Evolutionary conservation across 192 early-diverging fungal species (phyloP), one percentile per base, ranked within the genome.

Genomic region (Gorgonomyces haynaldii): DNA sequence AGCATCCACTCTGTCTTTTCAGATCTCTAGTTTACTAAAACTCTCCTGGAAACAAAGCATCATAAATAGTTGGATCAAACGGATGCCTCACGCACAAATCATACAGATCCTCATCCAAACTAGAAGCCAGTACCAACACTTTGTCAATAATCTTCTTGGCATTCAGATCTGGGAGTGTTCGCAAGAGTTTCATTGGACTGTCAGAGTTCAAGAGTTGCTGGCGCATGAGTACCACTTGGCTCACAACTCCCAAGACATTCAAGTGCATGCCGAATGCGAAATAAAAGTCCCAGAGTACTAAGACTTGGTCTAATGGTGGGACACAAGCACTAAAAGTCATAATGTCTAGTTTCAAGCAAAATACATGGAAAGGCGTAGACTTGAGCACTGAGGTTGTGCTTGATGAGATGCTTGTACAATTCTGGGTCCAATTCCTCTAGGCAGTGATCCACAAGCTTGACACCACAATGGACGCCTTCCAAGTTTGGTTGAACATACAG

Each of bases 271-370:
- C 94, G 53, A 76, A 92, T 0, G 87, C 82, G 42, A 97, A 67
- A 47, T 88, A 64, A 49, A 91, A 85, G 56, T 97, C 94, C 94
- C 94, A 97, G 27, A 97, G 70, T 20, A 74, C 56, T 31, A 97
- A 70, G 1, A 88, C 74, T 71, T 91, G 72, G 20, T 74, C 66
- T 37, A 95, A 63, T 38, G 94, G 94, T 0, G 83, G 88, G 0
- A 82, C 84, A 53, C 84, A 89, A 15, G 91, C 91, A 42, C 74
- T 83, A 50, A 97, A 79, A 1, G 94, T 93, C 74, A 93, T 75
- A 8, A 93, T 78, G 3, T 84, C 86, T 88, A 50, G 37, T 28
- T 32, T 22, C 22, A 25, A 2, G 2, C 7, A 27, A 10, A 4
- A 74, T 66, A 88, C 86, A 83, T 39, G 89, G 82, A 53, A 93